These are phyloP conservation scores for Candida caryicola DNA, from an alignment of 805 yeast genomes.

Conservation along the genomic window DNA sequence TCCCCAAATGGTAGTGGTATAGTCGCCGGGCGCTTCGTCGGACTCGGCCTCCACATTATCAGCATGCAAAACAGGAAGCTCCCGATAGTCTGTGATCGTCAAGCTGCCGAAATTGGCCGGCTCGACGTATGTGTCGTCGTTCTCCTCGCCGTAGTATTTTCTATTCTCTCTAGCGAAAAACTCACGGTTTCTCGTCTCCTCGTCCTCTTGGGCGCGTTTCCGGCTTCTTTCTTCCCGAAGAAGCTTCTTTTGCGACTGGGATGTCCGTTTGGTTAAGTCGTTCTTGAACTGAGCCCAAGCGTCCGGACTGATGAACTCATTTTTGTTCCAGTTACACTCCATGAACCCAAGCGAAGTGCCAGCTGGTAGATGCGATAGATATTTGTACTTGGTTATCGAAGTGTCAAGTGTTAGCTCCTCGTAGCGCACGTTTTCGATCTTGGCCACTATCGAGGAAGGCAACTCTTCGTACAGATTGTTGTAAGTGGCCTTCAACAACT, in stretches of 20 bases:
- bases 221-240: slow-evolving; percentile 61
- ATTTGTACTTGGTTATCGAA: slow-evolving; percentile 60
- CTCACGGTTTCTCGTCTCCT: slow-evolving; percentile 55
- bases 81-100: slow-evolving; percentile 37
- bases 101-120: slow-evolving; percentile 29
- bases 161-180: slow-evolving; percentile 61
- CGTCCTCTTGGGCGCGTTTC: slow-evolving; percentile 51
- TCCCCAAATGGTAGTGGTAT: slow-evolving; percentile 73
- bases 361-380: slow-evolving; percentile 74
- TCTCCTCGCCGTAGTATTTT: slow-evolving; percentile 1
- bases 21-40: slow-evolving; percentile 11
- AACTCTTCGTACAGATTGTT: slow-evolving; percentile 56
- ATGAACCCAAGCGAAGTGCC: slow-evolving; percentile 83
- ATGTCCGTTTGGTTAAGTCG: slow-evolving; percentile 58
- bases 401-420: slow-evolving; percentile 64
- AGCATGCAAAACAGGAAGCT: slow-evolving; percentile 25
- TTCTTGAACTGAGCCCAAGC: slow-evolving; percentile 46
- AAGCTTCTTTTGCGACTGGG: slow-evolving; percentile 46
- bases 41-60: slow-evolving; percentile 12
- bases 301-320: slow-evolving; percentile 29
- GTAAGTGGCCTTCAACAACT: slow-evolving; percentile 62
- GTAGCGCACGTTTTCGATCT: slow-evolving; percentile 66
- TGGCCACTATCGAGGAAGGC: slow-evolving; percentile 62
- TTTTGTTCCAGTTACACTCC: slow-evolving; percentile 75
- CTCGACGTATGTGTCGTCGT: slow-evolving; percentile 10